Evolutionary conservation across 2,329 filamentous ascomycete genomes (phyloP), one percentile per base, ranked within the genome.

Genomic region (Neocatenulostroma microsporum): DNA sequence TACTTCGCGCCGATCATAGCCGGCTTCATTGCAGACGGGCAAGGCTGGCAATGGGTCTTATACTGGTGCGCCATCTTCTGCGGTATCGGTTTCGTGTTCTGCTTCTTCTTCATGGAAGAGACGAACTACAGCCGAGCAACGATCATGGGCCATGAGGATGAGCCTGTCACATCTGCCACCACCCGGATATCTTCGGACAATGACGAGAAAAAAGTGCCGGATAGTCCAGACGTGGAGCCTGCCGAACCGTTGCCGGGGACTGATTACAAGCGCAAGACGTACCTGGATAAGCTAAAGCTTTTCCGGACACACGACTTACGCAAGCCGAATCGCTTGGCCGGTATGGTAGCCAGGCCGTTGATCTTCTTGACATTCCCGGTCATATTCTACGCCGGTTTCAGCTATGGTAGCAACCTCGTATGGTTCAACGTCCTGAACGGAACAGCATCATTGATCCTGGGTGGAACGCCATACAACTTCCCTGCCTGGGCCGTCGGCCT

Each of bases 91-190:
- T 68, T 72, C 24, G 47, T 77, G 13, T 63, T 74, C 44, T 55
- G 72, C 2, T 76, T 75, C 57, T 71, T 78, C 47, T 68, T 71
- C 52, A 68, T 76, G 62, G 75, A 78, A 53, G 75, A 78, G 53
- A 76, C 74, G 4, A 77, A 73, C 50, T 76, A 68, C 38, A 41
- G 39, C 15, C 43, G 49, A 3, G 19, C 21, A 2, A 29, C 35
- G 2, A 31, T 45, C n/a, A 17, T 45, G 14, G 42, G 34, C 5
- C 35, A 30, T 13, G 40, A 42, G 23, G 30, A 36, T 17, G 34
- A 40, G 11, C 27, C 30, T 8, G 13, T 25, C 14, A 30, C 19
- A 15, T 33, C 15, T 17, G 17, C 12, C 19, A 27, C 14, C 14
- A 24, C 11, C 13, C 13, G 21, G 8, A 27, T n/a, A n/a, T 9